phyloP scores from a whole-genome alignment of 2,329 filamentous ascomycete species.

The Penicillium verrucosum region DNA sequence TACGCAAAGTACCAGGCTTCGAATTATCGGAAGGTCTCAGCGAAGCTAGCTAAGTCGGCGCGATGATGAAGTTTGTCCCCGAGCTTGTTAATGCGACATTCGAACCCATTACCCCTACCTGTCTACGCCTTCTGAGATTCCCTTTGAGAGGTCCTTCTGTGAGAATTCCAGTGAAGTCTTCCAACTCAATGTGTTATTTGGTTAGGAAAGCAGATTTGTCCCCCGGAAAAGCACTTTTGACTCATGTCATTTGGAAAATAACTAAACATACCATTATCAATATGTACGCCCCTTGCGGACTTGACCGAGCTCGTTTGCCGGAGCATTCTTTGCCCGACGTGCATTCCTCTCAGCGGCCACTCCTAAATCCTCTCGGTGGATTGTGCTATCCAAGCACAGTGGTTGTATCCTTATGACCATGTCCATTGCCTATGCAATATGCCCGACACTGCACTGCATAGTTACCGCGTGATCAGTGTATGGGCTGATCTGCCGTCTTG shows the following conservation, averaged over 20 bases:
- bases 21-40: too few relatives aligned
- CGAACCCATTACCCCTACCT: too few relatives aligned
- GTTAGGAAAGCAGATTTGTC: neutral
- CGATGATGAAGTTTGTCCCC: too few relatives aligned
- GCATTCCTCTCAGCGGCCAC: neutral
- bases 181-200: neutral
- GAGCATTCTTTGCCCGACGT: neutral
- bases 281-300: neutral
- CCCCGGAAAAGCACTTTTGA: neutral
- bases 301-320: neutral
- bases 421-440: neutral
- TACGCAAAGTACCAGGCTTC: too few relatives aligned
- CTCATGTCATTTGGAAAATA: neutral
- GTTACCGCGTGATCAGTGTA: neutral
- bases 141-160: too few relatives aligned
- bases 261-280: neutral
- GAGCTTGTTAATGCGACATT: too few relatives aligned
- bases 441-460: too few relatives aligned
- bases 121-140: too few relatives aligned
- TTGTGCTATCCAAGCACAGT: neutral
- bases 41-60: too few relatives aligned
- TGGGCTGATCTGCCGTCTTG: neutral
- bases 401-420: neutral
- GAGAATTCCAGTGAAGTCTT: too few relatives aligned
- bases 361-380: neutral